A percentile compares a stretch with the other conserved stretches of the same genome.
phyloP scores from a whole-genome alignment of 2,329 filamentous ascomycete species.

The Penicillium sp. region DNA sequence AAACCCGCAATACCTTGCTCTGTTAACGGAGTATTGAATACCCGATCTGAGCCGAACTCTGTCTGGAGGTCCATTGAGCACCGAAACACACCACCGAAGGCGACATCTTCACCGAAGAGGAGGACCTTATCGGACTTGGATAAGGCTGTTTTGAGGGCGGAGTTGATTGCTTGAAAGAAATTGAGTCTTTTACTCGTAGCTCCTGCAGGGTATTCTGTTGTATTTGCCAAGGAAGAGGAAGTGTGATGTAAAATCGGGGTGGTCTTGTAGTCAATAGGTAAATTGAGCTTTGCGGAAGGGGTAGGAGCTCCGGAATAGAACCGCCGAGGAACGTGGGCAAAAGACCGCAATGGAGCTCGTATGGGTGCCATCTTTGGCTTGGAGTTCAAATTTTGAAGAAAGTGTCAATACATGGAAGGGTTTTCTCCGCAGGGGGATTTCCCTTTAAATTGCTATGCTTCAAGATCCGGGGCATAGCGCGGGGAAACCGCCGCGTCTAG shows the following conservation, averaged over 20 bases:
- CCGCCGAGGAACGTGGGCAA: constrained; percentile 25
- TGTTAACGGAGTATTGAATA: constrained; percentile 94
- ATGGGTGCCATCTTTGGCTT: constrained; percentile 17
- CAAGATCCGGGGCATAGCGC: constrained; percentile 25
- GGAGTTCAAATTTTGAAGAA: not conserved
- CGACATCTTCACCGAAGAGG: constrained; percentile 94
- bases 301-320: constrained; percentile 51
- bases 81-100: constrained; percentile 94
- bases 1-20: constrained; percentile 96
- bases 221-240: constrained; percentile 69
- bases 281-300: constrained; percentile 68
- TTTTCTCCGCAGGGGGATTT: constrained; percentile 1
- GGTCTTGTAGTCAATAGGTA: constrained; percentile 82
- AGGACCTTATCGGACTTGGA: constrained; percentile 82
- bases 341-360: constrained; percentile 16
- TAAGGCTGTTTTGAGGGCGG: constrained; percentile 80
- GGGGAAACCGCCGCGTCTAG: constrained; percentile 31
- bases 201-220: constrained; percentile 72
- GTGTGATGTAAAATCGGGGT: constrained; percentile 81
- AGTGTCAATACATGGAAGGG: not conserved
- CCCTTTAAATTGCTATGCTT: constrained; percentile 14
- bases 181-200: constrained; percentile 83
- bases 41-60: constrained; percentile 81
- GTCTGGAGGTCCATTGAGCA: constrained; percentile 89
- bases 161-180: constrained; percentile 90